Evolutionary conservation across 2,329 filamentous ascomycete genomes (phyloP), one percentile per base, ranked within the genome.

Genomic region (Neofusicoccum cordaticola): DNA sequence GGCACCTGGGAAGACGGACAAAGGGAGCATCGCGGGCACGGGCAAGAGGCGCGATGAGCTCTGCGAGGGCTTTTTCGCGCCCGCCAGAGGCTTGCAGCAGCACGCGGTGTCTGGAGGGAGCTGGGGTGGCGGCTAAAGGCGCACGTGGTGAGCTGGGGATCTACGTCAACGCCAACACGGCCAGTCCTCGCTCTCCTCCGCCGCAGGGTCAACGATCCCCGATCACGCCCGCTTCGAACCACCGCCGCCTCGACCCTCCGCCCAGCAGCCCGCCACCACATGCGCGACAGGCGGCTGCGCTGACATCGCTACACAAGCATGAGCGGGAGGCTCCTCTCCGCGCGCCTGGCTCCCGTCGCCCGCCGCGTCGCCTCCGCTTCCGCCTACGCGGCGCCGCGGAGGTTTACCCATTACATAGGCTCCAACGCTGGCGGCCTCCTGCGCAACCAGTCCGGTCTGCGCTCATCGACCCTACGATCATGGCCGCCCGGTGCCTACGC

Each of bases 401-500:
- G 88, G 75, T 82, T 90, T 70, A 87, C 91, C 78, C 87, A 80
- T 68, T 68, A 71, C 62, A 75, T 78, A 45, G 74, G 83, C 67
- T 82, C 88, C 66, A 85, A 88, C 39, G 86, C 87, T 13, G 88
- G 89, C 63, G 90, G 90, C 31, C 84, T 93, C 41, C 83, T 92
- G 66, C 84, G 88, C 70, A 83, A 87, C 69, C 86, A 62, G 19
- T 65, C 57, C 91, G 79, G 83, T 11, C 53, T 65, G 13, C 63
- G 63, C 44, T 53, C 45, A 6, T 31, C 63, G 3, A 45, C 45
- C 6, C 39, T 65, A 39, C 63, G 63, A 61, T 45, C 88, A 76
- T 95, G 91, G 89, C 89, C 91, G n/a, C 83, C 88, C 12, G 90
- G 90, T 42, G 80, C 84, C 58, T 95, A 92, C 73, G 85, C 89